Conservation (phyloP, 306 rosid genomes). For the Sesbania bispinosa region DNA sequence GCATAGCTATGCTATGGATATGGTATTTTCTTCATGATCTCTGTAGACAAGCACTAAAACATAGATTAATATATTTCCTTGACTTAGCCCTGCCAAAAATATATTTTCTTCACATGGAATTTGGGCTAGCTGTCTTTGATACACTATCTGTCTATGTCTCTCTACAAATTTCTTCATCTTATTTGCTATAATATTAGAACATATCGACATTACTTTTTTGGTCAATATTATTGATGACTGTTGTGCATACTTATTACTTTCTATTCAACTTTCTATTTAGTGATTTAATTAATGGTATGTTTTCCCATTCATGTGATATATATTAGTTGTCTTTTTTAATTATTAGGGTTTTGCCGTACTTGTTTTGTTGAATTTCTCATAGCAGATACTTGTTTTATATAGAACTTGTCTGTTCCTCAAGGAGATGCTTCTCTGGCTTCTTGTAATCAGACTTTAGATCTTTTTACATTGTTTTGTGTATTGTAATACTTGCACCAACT, state of each 20-base stretch:
- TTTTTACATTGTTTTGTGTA: not conserved
- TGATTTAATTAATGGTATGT: not conserved
- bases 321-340: not conserved
- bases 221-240: not conserved
- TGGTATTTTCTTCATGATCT: not conserved
- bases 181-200: too few relatives aligned
- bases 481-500: not conserved
- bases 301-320: not conserved
- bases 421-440: not conserved
- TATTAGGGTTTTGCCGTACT: not conserved
- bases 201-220: not conserved
- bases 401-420: conserved; percentile 2
- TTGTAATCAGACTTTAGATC: not conserved
- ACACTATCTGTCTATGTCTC: too few relatives aligned
- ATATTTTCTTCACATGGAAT: too few relatives aligned
- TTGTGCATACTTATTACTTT: not conserved
- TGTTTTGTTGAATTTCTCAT: conserved; percentile 1
- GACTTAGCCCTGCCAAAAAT: too few relatives aligned
- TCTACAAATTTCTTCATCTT: not conserved
- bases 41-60: not conserved
- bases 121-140: too few relatives aligned
- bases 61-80: too few relatives aligned
- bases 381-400: not conserved
- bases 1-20: too few relatives aligned
- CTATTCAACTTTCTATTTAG: not conserved